Conservation (phyloP, 169 alveolate genomes). For the Eimeria acervulina region DNA sequence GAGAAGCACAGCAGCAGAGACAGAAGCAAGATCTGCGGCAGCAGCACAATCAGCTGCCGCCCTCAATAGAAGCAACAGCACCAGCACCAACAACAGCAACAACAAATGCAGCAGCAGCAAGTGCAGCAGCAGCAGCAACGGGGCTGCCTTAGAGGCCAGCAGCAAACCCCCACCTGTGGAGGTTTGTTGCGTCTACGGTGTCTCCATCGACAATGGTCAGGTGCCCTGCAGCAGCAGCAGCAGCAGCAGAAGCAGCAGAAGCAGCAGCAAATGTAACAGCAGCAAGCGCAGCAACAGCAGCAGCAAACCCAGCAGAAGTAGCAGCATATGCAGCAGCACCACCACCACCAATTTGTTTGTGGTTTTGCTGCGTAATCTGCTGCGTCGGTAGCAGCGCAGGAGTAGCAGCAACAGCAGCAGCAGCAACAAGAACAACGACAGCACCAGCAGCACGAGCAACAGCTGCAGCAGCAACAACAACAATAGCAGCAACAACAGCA, state of each 20-base stretch:
- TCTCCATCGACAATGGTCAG: constrained; percentile 93
- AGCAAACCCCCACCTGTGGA: constrained; percentile 87
- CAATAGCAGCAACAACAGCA: background rate
- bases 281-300: background rate
- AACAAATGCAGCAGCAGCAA: background rate
- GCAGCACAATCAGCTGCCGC: background rate
- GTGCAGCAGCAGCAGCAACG: background rate
- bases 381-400: background rate
- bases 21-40: background rate
- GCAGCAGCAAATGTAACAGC: background rate
- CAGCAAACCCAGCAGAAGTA: background rate
- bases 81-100: constrained; percentile 5
- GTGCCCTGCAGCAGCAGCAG: constrained; percentile 75
- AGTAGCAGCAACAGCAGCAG: background rate
- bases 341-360: background rate
- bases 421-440: too few species aligned
- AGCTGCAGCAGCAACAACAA: background rate
- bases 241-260: constrained; percentile 19
- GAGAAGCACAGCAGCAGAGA: constrained; percentile 2
- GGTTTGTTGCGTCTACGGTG: constrained; percentile 89
- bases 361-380: background rate
- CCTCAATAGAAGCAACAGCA: background rate
- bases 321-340: background rate
- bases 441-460: too few species aligned
- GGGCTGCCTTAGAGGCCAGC: background rate